Evolutionary conservation across 352 stramenopile genomes (phyloP).

Genomic region (Globisporangium perplexum): DNA sequence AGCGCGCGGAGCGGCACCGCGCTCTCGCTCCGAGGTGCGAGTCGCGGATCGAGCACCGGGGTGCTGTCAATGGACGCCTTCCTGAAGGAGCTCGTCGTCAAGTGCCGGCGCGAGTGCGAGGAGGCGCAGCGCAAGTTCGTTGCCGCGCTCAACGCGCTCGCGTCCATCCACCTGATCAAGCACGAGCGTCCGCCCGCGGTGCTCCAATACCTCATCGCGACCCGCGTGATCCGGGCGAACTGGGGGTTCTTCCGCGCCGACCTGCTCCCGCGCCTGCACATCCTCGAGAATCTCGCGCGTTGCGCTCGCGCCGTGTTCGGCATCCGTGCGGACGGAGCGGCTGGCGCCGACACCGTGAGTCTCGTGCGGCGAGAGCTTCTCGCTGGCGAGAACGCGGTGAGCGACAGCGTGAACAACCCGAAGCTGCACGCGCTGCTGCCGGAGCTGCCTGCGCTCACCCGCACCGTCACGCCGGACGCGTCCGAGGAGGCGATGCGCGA

Average conservation of each 20-base stretch:
- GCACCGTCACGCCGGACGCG: conserved; percentile 16
- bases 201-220: conserved; percentile 45
- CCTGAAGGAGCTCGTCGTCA: conserved; percentile 56
- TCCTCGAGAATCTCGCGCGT: conserved; percentile 54
- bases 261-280: conserved; percentile 60
- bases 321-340: background rate
- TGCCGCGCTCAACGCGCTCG: conserved; percentile 69
- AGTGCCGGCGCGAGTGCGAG: conserved; percentile 71
- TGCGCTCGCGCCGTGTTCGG: conserved; percentile 22
- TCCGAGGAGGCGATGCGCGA: background rate
- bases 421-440: conserved; percentile 45
- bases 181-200: conserved; percentile 29
- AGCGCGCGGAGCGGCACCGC: conserved; percentile 17
- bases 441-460: conserved; percentile 24
- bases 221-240: conserved; percentile 41
- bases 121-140: conserved; percentile 76
- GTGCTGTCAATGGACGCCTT: conserved; percentile 83
- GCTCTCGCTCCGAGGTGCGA: conserved; percentile 5
- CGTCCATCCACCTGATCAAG: conserved; percentile 31
- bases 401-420: conserved; percentile 12
- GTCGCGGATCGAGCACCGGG: background rate
- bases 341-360: background rate
- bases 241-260: conserved; percentile 62
- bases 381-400: no score
- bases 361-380: background rate